Conservation (phyloP, 1,139 yeast genomes). For the Pneumocystis sp. region DNA sequence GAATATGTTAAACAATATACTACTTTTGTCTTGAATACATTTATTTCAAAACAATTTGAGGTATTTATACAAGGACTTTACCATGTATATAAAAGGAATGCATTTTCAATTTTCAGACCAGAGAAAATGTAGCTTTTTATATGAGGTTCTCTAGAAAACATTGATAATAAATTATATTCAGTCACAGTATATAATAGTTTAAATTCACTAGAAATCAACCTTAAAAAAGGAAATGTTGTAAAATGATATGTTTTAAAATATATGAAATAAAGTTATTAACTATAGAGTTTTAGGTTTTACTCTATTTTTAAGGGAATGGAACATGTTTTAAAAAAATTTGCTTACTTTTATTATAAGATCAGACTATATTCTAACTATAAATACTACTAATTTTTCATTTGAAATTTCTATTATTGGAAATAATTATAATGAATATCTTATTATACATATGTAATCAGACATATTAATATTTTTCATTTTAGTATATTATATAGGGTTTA, state of each 20-base stretch:
- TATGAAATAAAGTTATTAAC: slow-evolving; percentile 20
- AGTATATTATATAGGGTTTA: slow-evolving; percentile 34
- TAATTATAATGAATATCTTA: slow-evolving; percentile 42
- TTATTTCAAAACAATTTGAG: slow-evolving; percentile 38
- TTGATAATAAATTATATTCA: slow-evolving; percentile 55
- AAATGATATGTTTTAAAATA: background rate
- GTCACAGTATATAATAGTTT: slow-evolving; percentile 44
- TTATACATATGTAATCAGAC: slow-evolving; percentile 56
- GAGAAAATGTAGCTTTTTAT: slow-evolving; percentile 66
- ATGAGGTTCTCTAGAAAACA: slow-evolving; percentile 57
- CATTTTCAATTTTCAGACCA: slow-evolving; percentile 59
- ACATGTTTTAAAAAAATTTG: slow-evolving; percentile 38
- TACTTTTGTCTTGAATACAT: slow-evolving; percentile 41
- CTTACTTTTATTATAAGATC: slow-evolving; percentile 77
- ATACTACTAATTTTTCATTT: slow-evolving; percentile 52
- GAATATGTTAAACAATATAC: slow-evolving; percentile 50
- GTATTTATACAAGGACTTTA: slow-evolving; percentile 58
- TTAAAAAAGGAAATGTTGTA: background rate
- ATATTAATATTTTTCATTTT: background rate
- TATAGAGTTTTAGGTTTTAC: slow-evolving; percentile 65
- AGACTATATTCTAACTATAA: slow-evolving; percentile 85
- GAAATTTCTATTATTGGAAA: slow-evolving; percentile 47
- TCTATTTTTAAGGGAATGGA: slow-evolving; percentile 39
- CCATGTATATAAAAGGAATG: slow-evolving; percentile 66
- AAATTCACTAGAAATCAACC: background rate